These are phyloP conservation scores for Kwoniella europaea DNA, from an alignment of 768 basidiomycete species.

Conservation along the genomic window DNA sequence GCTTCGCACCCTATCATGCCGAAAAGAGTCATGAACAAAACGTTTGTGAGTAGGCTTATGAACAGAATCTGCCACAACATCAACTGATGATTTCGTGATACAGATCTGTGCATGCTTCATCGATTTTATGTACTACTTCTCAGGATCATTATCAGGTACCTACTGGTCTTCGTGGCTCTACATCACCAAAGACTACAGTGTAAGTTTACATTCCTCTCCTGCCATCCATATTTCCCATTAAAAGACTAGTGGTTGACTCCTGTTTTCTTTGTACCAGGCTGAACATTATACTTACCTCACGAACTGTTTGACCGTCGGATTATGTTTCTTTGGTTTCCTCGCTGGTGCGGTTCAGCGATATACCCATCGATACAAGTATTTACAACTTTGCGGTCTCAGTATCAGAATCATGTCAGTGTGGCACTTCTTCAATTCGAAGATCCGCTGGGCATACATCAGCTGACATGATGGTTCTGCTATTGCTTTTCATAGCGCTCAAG, in stretches of 20 bases:
- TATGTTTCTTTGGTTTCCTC: slow-evolving; percentile 54
- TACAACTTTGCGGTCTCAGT: slow-evolving; percentile 47
- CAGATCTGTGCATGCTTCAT: slow-evolving; percentile 39
- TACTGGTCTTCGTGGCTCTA: slow-evolving; percentile 48
- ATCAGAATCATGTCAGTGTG: slow-evolving; percentile 35
- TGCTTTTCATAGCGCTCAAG: neutral
- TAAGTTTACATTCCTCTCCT: neutral
- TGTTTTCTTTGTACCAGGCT: neutral
- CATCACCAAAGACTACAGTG: slow-evolving; percentile 45
- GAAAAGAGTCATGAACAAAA: slow-evolving; percentile 58
- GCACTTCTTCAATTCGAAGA: neutral
- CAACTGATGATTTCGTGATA: too few relatives aligned
- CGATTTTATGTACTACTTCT: slow-evolving; percentile 49
- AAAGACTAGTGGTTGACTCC: too few relatives aligned
- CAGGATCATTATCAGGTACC: slow-evolving; percentile 34
- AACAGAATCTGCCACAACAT: neutral
- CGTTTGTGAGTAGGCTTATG: slow-evolving; percentile 47
- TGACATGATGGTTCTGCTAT: slow-evolving; percentile 1
- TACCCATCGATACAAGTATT: slow-evolving; percentile 57
- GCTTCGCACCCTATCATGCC: slow-evolving; percentile 59
- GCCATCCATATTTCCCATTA: too few relatives aligned
- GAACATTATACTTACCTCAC: slow-evolving; percentile 17
- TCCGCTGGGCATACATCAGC: too few relatives aligned
- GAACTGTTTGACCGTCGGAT: slow-evolving; percentile 37
- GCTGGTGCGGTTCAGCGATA: slow-evolving; percentile 51